Evolutionary conservation across 2,329 filamentous ascomycete genomes (phyloP).

Genomic region (Fusarium clavum): DNA sequence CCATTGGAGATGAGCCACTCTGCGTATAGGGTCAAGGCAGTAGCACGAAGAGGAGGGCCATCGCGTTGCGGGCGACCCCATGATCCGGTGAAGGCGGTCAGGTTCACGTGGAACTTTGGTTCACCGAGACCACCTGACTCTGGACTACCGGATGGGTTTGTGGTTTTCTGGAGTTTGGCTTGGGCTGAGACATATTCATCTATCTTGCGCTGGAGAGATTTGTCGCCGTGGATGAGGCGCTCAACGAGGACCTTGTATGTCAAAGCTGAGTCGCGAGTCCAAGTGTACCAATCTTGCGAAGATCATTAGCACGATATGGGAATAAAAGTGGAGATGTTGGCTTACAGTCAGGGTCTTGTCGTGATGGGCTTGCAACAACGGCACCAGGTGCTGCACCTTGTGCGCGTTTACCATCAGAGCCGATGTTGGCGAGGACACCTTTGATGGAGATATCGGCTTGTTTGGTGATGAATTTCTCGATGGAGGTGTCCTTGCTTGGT

Average conservation of each 20-base stretch:
- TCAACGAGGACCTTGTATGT: constrained; percentile 76
- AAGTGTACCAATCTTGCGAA: constrained; percentile 76
- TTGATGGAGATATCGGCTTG: constrained; percentile 34
- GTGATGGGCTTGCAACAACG: constrained; percentile 67
- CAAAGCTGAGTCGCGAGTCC: constrained; percentile 80
- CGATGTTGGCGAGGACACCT: constrained; percentile 60
- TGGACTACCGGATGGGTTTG: constrained; percentile 73
- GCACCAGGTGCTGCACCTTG: constrained; percentile 60
- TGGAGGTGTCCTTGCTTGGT: not conserved
- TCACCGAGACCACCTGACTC: constrained; percentile 71
- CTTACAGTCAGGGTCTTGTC: constrained; percentile 57
- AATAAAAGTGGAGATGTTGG: no score
- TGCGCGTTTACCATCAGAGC: constrained; percentile 61
- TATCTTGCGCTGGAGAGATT: constrained; percentile 68
- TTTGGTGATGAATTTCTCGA: constrained; percentile 33
- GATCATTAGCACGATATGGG: no score
- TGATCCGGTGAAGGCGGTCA: constrained; percentile 69
- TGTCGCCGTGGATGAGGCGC: constrained; percentile 67
- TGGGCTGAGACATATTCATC: constrained; percentile 75
- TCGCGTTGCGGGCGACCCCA: constrained; percentile 84
- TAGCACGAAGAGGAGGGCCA: constrained; percentile 80
- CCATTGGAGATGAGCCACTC: constrained; percentile 75
- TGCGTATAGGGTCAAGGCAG: constrained; percentile 75
- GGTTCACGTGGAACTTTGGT: constrained; percentile 76
- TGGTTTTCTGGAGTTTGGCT: constrained; percentile 71